phyloP scores from a whole-genome alignment of 371 early-diverging fungal species.

The Lichtheimia ramosa region DNA sequence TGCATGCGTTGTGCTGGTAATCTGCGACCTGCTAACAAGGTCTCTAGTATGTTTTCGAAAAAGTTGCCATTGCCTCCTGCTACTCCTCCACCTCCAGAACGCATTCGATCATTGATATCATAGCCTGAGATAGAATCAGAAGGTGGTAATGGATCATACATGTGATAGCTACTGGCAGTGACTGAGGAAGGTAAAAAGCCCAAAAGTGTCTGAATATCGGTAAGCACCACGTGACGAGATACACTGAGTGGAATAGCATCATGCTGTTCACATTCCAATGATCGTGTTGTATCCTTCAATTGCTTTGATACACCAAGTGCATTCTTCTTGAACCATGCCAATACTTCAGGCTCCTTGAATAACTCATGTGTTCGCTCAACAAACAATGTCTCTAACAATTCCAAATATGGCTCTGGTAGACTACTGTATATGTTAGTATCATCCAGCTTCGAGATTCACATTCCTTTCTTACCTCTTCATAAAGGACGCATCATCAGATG shows the following conservation, averaged over 20 bases:
- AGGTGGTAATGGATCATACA: constrained; percentile 81
- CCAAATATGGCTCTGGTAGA: constrained; percentile 26
- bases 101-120: constrained; percentile 31
- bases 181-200: constrained; percentile 57
- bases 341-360: constrained; percentile 77
- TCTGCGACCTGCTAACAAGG: constrained; percentile 17
- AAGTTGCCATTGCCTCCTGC: constrained; percentile 16
- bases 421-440: constrained; percentile 7
- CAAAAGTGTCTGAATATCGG: constrained; percentile 59
- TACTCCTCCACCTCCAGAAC: constrained; percentile 4
- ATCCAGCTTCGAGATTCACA: neutral
- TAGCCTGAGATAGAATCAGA: constrained; percentile 53
- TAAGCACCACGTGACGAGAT: constrained; percentile 73
- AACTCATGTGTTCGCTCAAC: constrained; percentile 61
- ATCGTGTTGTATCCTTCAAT: constrained; percentile 15
- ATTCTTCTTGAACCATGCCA: constrained; percentile 52
- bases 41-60: constrained; percentile 16
- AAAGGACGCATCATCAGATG: constrained; percentile 6
- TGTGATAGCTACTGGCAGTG: constrained; percentile 56
- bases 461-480: constrained; percentile 3
- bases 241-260: constrained; percentile 57
- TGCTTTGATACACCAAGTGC: constrained; percentile 10
- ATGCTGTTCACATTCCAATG: constrained; percentile 16
- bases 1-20: constrained; percentile 15
- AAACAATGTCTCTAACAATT: constrained; percentile 55